A percentile compares a stretch with the other conserved stretches of the same genome.
Evolutionary conservation across 1,284 basidiomycete genomes (phyloP).

Genomic region (Leccinum solheimii): DNA sequence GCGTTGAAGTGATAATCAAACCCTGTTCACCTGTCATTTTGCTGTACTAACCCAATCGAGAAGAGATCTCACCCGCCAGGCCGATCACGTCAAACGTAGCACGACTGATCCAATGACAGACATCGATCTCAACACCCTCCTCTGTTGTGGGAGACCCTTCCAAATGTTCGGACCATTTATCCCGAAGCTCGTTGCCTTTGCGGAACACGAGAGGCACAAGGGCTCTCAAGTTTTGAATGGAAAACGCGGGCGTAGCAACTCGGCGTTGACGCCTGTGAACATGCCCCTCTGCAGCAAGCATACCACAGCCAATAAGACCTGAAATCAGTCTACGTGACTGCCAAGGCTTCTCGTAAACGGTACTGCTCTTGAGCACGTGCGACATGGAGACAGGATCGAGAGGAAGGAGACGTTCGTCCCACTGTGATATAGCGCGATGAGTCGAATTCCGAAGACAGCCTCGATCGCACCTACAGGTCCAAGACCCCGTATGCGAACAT

Average conservation of each 20-base stretch:
- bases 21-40: slow-evolving; percentile 41
- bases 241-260: slow-evolving; percentile 76
- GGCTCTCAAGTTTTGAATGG: slow-evolving; percentile 67
- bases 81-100: slow-evolving; percentile 84
- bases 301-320: slow-evolving; percentile 73
- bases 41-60: neutral
- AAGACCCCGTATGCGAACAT: slow-evolving; percentile 61
- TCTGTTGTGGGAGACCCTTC: slow-evolving; percentile 12
- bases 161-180: slow-evolving; percentile 57
- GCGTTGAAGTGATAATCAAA: slow-evolving; percentile 81
- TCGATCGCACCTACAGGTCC: slow-evolving; percentile 52
- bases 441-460: slow-evolving; percentile 3
- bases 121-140: slow-evolving; percentile 48
- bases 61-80: slow-evolving; percentile 52
- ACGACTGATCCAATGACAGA: slow-evolving; percentile 72
- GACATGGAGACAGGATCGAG: slow-evolving; percentile 71
- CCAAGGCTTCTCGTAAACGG: slow-evolving; percentile 78
- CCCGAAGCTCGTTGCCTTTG: slow-evolving; percentile 62
- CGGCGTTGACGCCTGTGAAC: slow-evolving; percentile 74
- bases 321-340: slow-evolving; percentile 71
- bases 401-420: slow-evolving; percentile 74
- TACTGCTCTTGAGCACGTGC: slow-evolving; percentile 67
- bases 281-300: slow-evolving; percentile 74
- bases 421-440: slow-evolving; percentile 42
- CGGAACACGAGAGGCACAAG: slow-evolving; percentile 69